These are phyloP conservation scores for Amanita fuliginea DNA, from an alignment of 768 basidiomycete genomes.

Conservation along the genomic window DNA sequence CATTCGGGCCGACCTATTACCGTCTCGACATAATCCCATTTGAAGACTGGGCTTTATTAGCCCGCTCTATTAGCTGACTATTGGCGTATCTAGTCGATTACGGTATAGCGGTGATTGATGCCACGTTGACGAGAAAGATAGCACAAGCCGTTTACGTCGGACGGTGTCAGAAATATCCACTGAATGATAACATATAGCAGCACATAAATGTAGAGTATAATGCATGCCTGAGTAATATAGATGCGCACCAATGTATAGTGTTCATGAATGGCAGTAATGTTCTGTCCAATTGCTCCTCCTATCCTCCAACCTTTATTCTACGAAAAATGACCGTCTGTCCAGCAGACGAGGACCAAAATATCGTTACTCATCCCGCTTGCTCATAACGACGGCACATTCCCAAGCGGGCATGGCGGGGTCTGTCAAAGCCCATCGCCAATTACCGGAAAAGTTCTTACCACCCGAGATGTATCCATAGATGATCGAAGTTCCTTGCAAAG, in stretches of 20 bases:
- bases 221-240: background rate
- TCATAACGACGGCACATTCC: constrained; percentile 59
- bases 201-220: background rate
- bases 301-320: background rate
- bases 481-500: constrained; percentile 24
- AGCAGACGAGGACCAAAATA: background rate
- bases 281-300: background rate
- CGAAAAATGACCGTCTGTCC: background rate
- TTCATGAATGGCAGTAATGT: background rate
- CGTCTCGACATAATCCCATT: background rate
- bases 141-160: background rate
- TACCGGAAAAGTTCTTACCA: constrained; percentile 56
- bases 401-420: constrained; percentile 38
- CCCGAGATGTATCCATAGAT: constrained; percentile 68
- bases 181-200: background rate
- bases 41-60: background rate
- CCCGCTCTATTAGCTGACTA: too few species aligned
- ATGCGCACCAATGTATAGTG: background rate
- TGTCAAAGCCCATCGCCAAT: constrained; percentile 46
- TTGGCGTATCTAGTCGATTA: background rate
- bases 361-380: constrained; percentile 24
- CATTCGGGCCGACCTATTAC: background rate
- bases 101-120: background rate
- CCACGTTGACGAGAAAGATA: background rate
- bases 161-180: background rate